Conservation (phyloP, 768 basidiomycete genomes). For the Trametes punicea region DNA sequence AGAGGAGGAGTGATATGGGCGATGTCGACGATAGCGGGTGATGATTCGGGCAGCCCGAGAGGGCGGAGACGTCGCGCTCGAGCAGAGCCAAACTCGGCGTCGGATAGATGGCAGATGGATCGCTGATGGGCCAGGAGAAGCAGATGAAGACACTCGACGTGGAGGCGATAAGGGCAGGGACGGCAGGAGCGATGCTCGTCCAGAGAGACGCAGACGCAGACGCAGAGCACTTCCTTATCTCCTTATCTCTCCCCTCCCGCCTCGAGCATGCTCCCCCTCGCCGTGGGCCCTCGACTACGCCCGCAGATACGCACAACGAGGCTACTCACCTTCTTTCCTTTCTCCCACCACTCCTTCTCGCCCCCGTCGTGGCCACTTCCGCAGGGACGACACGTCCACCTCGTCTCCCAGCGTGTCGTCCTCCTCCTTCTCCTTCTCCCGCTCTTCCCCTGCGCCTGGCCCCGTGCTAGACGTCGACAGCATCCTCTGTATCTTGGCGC, state of each 20-base stretch:
- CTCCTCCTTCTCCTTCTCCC: not conserved
- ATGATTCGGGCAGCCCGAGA: too few relatives aligned
- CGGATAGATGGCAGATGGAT: too few relatives aligned
- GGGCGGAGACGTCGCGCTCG: too few relatives aligned
- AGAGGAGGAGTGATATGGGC: not conserved
- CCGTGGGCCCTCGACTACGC: not conserved
- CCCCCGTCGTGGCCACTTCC: not conserved
- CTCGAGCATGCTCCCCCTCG: not conserved
- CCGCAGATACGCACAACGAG: constrained; percentile 2
- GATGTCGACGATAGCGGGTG: too few relatives aligned
- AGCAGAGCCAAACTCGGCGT: too few relatives aligned
- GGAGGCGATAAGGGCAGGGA: not conserved
- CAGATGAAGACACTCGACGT: too few relatives aligned
- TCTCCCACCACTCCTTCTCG: constrained; percentile 11
- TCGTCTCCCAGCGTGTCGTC: constrained; percentile 3
- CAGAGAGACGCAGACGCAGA: too few relatives aligned
- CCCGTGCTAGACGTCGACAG: constrained; percentile 1
- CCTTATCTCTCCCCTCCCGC: constrained; percentile 15
- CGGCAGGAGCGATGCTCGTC: too few relatives aligned
- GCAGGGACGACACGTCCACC: constrained; percentile 8
- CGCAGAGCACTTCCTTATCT: constrained; percentile 4
- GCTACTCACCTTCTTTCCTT: constrained; percentile 15
- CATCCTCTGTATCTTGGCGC: constrained; percentile 17
- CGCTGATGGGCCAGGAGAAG: too few relatives aligned
- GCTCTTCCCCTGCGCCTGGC: not conserved